Evolutionary conservation across 2,329 filamentous ascomycete species (phyloP), one percentile per base, ranked within the genome.

Genomic region (Phialocephala sp.): DNA sequence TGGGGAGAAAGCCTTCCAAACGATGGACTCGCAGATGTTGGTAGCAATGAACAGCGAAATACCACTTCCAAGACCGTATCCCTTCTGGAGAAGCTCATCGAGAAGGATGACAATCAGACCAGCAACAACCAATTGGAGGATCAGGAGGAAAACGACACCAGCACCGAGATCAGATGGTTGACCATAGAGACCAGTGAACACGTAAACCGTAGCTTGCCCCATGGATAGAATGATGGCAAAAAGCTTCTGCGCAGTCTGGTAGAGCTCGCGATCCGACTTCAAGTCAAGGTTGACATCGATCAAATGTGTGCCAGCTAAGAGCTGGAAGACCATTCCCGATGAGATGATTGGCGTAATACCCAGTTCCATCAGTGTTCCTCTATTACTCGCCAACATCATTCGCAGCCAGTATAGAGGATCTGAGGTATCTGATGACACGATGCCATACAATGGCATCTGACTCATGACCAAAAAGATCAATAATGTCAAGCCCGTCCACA

Each of bases 401-500:
- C 95, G 91, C 78, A 99, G 87, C 95, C 95, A 99, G 89, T 99
- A 99, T 77, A 99, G 87, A 74, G 95, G 96, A 84, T 99, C 96
- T 68, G 95, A 98, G 76, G 93, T 97, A 82, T 95, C 92, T 77
- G 95, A 99, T 64, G 95, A 99, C 78, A 99, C 96, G 81, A 99
- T 99, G 83, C 95, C 95, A 84, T 99, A 99, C 69, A 95, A 84
- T 72, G 95, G 94, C 95, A 99, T 98, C 85, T 97, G 95, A 84
- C 93, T 97, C 95, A 99, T 99, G 82, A 99, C 93, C 87, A 99
- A 85, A 89, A 99, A 99, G 84, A 98, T 96, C 80, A 99, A 85
- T 75, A 99, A 88, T 72, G 95, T 98, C 80, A 94, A 89, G 79
- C 91, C 92, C 72, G 92, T 95, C 92, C 92, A 95, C 92, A 94